phyloP scores from a whole-genome alignment of 2,329 filamentous ascomycete genomes.

The Talaromyces sp. region DNA sequence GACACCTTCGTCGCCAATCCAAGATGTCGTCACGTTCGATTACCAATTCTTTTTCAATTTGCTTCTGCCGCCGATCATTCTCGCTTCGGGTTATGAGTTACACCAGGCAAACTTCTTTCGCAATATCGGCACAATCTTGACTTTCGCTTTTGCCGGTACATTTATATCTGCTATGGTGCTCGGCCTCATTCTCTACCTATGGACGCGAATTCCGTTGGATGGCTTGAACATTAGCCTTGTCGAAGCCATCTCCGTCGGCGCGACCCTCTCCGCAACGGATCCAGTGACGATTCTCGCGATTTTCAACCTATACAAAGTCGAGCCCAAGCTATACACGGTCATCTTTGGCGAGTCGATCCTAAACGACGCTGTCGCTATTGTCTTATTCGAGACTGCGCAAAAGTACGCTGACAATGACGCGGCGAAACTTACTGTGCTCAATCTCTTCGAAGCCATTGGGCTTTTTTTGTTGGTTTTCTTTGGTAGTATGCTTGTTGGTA shows the following conservation, averaged over 20 bases:
- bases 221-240: constrained; percentile 84
- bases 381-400: constrained; percentile 96
- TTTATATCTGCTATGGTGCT: constrained; percentile 97
- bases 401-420: constrained; percentile 75
- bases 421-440: constrained; percentile 70
- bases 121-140: constrained; percentile 94
- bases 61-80: constrained; percentile 94
- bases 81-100: constrained; percentile 93
- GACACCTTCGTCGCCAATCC: constrained; percentile 75
- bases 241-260: constrained; percentile 93
- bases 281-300: constrained; percentile 97
- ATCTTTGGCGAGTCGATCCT: constrained; percentile 98
- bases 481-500: constrained; percentile 83
- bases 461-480: constrained; percentile 97
- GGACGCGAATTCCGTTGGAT: constrained; percentile 81
- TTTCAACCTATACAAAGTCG: constrained; percentile 99
- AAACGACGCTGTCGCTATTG: constrained; percentile 97
- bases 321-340: constrained; percentile 96
- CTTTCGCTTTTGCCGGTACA: constrained; percentile 94
- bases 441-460: constrained; percentile 85
- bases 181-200: constrained; percentile 81
- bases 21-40: constrained; percentile 90
- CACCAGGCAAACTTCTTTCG: constrained; percentile 99
- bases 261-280: constrained; percentile 93
- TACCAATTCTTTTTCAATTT: constrained; percentile 99